phyloP scores from a whole-genome alignment of 1,284 basidiomycete genomes.

The Apiotrichum gracile region DNA sequence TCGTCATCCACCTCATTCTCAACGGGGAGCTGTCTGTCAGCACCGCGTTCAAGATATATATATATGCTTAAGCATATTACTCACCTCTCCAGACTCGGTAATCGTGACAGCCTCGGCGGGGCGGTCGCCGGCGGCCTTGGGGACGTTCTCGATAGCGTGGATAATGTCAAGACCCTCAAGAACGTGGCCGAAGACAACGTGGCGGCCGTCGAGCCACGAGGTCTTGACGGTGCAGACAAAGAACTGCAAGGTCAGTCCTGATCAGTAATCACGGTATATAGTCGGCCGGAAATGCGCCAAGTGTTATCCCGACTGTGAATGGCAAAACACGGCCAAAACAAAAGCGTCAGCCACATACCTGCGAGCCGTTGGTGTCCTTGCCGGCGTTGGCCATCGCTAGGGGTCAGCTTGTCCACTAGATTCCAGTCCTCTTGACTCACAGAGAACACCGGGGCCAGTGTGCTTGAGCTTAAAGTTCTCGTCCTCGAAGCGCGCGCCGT shows the following conservation, averaged over 20 bases:
- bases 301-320: too few species aligned
- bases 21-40: slow-evolving; percentile 55
- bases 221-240: slow-evolving; percentile 74
- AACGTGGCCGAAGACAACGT: slow-evolving; percentile 82
- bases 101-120: slow-evolving; percentile 69
- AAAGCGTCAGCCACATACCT: slow-evolving; percentile 10
- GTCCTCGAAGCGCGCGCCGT: slow-evolving; percentile 57
- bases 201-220: slow-evolving; percentile 55
- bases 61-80: too few species aligned
- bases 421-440: slow-evolving; percentile 17
- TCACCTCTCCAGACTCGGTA: slow-evolving; percentile 73
- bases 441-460: slow-evolving; percentile 73
- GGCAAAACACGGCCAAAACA: not conserved
- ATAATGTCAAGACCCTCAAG: slow-evolving; percentile 85
- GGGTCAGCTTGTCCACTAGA: not conserved
- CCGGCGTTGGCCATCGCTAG: slow-evolving; percentile 83
- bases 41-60: too few species aligned
- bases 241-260: slow-evolving; percentile 35
- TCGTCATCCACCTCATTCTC: slow-evolving; percentile 58
- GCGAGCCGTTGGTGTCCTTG: slow-evolving; percentile 47
- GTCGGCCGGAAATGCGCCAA: too few species aligned
- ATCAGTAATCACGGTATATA: too few species aligned
- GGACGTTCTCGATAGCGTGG: slow-evolving; percentile 58
- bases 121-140: slow-evolving; percentile 65
- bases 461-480: slow-evolving; percentile 89